Conservation (phyloP, 805 yeast species). For the Yamadazyma nakazawae region DNA sequence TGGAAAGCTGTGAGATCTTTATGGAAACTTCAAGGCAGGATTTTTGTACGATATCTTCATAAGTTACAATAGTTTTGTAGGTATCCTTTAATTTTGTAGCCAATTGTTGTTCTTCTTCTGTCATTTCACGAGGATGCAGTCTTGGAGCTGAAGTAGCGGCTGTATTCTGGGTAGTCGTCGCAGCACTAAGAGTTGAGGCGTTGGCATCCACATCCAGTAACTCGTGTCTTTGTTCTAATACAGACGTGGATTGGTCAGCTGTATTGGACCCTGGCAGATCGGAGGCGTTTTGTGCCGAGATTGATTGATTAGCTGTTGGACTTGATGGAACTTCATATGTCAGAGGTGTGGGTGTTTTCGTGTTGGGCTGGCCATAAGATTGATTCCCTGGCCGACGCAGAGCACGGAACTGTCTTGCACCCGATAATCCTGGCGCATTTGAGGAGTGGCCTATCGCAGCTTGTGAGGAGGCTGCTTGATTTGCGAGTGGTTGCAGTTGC, state of each 20-base stretch:
- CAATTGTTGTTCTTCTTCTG: slow-evolving; percentile 61
- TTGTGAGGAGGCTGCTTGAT: slow-evolving; percentile 14
- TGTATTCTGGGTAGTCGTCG: neutral
- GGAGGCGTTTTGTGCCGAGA: slow-evolving; percentile 30
- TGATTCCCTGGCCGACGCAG: slow-evolving; percentile 9
- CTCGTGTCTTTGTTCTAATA: neutral
- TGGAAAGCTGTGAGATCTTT: slow-evolving; percentile 40
- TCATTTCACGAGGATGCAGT: slow-evolving; percentile 29
- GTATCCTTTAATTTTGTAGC: slow-evolving; percentile 73
- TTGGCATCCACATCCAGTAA: slow-evolving; percentile 8
- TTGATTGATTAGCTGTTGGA: slow-evolving; percentile 28
- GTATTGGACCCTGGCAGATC: slow-evolving; percentile 41
- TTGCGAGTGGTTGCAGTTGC: slow-evolving; percentile 15
- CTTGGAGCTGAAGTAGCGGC: slow-evolving; percentile 7
- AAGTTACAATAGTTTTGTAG: slow-evolving; percentile 62
- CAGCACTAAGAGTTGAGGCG: slow-evolving; percentile 2
- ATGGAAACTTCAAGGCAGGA: slow-evolving; percentile 59
- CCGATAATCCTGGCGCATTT: neutral
- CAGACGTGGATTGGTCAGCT: slow-evolving; percentile 9
- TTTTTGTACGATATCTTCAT: slow-evolving; percentile 67
- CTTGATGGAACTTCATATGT: slow-evolving; percentile 40
- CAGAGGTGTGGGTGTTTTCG: slow-evolving; percentile 41
- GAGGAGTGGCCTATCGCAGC: neutral
- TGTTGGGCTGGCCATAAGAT: neutral
- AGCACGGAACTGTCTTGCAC: neutral